Evolutionary conservation across 2,329 filamentous ascomycete species (phyloP).

Genomic region (Curvularia verruculosa): DNA sequence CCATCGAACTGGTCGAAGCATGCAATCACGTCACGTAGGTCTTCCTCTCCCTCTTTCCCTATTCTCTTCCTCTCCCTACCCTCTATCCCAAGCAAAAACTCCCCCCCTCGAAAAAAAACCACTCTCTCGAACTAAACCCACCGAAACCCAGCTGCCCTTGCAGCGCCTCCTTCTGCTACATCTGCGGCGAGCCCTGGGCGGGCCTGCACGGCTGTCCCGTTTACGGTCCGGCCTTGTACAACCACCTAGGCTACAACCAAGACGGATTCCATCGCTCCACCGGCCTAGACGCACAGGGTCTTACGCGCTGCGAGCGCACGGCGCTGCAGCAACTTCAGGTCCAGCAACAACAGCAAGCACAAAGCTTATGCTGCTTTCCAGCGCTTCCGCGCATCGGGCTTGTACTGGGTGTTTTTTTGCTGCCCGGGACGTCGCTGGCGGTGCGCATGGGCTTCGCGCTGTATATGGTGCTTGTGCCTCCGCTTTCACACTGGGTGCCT

Average conservation of each 20-base stretch:
- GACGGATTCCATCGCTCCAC: slow-evolving; percentile 39
- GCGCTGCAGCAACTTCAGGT: too few species aligned
- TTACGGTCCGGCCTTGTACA: slow-evolving; percentile 39
- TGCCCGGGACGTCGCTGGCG: not conserved
- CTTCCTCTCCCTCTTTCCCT: not conserved
- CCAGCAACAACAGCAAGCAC: too few species aligned
- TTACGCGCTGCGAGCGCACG: slow-evolving; percentile 20
- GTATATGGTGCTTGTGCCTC: not conserved
- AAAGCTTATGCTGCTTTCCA: not conserved
- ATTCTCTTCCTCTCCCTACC: not conserved
- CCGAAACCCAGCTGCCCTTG: slow-evolving; percentile 27
- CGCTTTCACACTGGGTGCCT: not conserved
- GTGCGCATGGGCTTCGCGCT: not conserved
- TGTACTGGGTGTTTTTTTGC: not conserved
- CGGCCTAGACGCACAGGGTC: slow-evolving; percentile 33
- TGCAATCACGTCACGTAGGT: slow-evolving; percentile 41
- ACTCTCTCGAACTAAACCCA: too few species aligned
- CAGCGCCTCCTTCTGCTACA: slow-evolving; percentile 41
- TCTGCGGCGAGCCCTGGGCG: slow-evolving; percentile 40
- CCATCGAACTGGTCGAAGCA: slow-evolving; percentile 40
- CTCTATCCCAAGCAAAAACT: too few species aligned
- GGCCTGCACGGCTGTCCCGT: slow-evolving; percentile 40
- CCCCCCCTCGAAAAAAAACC: too few species aligned
- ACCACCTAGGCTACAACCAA: slow-evolving; percentile 42
- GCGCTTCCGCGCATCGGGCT: not conserved